Evolutionary conservation across 1,284 basidiomycete genomes (phyloP).

Genomic region (Inonotus obliquus): DNA sequence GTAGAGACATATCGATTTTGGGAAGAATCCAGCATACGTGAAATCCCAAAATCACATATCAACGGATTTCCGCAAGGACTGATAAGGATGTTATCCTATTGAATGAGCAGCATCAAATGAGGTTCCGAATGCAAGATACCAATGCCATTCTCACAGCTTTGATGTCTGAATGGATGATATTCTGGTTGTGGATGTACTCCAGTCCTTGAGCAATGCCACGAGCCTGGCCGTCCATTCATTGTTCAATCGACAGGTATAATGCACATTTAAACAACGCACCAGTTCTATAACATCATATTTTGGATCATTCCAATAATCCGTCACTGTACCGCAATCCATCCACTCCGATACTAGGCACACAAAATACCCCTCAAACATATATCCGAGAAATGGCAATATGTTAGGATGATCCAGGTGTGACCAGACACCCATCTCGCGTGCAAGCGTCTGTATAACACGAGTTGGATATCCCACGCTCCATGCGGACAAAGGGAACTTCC

Average conservation of each 20-base stretch:
- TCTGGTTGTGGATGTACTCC: conserved; percentile 5
- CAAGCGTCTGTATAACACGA: not conserved
- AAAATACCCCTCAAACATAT: conserved; percentile 3
- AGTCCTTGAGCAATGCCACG: conserved; percentile 6
- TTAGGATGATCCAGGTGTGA: conserved; percentile 10
- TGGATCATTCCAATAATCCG: not conserved
- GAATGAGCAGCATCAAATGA: not conserved
- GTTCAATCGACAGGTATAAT: not conserved
- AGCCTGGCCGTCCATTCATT: not conserved
- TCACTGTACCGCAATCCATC: conserved; percentile 5
- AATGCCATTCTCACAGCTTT: not conserved
- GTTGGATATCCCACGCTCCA: not conserved
- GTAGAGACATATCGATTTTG: not conserved
- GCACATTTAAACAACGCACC: not conserved
- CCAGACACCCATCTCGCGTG: conserved; percentile 13
- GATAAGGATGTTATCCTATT: conserved; percentile 9
- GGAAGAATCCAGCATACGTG: not conserved
- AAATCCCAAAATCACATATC: conserved; percentile 9
- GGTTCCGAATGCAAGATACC: not conserved
- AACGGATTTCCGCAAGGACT: not conserved
- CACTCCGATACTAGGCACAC: conserved; percentile 12
- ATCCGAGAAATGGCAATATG: too few relatives aligned
- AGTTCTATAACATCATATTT: not conserved
- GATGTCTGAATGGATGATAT: conserved; percentile 10
- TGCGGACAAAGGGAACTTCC: not conserved